phyloP scores from a whole-genome alignment of 805 yeast genomes.

The Sugiyamaella valdiviana region DNA sequence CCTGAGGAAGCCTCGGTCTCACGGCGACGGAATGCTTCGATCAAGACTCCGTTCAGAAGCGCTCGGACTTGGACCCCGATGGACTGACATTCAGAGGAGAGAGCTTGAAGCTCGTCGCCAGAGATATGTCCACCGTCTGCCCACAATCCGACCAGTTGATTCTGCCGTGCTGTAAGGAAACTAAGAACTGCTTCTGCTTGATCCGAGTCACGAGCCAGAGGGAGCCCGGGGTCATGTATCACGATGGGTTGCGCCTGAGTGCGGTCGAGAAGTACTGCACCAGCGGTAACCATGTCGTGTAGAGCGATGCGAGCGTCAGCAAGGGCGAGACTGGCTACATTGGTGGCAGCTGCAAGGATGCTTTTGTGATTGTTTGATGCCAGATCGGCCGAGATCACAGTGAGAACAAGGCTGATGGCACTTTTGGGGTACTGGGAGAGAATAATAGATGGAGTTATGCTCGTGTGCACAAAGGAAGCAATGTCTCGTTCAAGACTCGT shows the following conservation, averaged over 20 bases:
- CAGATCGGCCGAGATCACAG: conserved; percentile 48
- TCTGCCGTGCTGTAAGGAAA: conserved; percentile 42
- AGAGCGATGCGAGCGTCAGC: conserved; percentile 82
- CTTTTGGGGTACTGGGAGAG: conserved; percentile 83
- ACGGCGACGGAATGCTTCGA: conserved; percentile 16
- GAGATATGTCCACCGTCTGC: conserved; percentile 31
- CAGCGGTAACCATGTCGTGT: conserved; percentile 61
- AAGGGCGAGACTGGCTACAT: conserved; percentile 64
- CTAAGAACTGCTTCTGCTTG: conserved; percentile 38
- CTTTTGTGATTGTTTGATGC: conserved; percentile 29
- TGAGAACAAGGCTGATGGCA: conserved; percentile 70
- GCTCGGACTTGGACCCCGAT: conserved; percentile 41
- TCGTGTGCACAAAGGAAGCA: conserved; percentile 44
- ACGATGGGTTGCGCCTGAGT: not conserved
- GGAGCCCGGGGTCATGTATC: conserved; percentile 12
- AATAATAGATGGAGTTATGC: conserved; percentile 48
- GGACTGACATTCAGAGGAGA: conserved; percentile 34
- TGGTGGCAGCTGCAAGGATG: conserved; percentile 48
- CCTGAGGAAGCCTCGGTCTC: conserved; percentile 1
- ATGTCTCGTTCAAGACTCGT: conserved; percentile 38
- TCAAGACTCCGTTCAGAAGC: conserved; percentile 42
- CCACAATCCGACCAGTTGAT: conserved; percentile 53
- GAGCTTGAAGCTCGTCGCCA: conserved; percentile 21
- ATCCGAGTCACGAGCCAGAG: not conserved
- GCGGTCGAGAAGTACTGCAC: conserved; percentile 17